These are phyloP conservation scores for Picochlorum costavermella DNA, from an alignment of 139 green algal genomes.

Conservation along the genomic window DNA sequence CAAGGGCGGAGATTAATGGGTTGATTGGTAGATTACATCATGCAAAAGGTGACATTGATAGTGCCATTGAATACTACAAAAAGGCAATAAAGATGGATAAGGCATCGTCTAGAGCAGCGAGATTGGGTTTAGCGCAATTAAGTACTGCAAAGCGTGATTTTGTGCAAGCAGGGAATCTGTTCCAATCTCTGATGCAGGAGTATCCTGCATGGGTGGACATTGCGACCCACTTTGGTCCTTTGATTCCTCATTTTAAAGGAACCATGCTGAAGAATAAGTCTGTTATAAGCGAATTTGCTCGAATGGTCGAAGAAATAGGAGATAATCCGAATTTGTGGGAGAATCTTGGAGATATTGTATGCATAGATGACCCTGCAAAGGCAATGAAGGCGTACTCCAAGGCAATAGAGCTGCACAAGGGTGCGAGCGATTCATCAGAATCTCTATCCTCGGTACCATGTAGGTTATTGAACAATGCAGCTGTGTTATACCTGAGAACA, in stretches of 20 bases:
- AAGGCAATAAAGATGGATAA: constrained; percentile 44
- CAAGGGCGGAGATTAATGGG: constrained; percentile 36
- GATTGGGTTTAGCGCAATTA: constrained; percentile 61
- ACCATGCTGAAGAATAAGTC: constrained; percentile 11
- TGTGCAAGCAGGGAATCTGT: constrained; percentile 52
- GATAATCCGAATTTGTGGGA: constrained; percentile 60
- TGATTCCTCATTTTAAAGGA: constrained; percentile 33
- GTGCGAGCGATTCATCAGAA: constrained; percentile 11
- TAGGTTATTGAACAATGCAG: constrained; percentile 79
- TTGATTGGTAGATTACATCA: constrained; percentile 48
- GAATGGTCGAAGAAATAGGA: constrained; percentile 29
- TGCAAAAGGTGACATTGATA: constrained; percentile 16
- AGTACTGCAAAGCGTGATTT: constrained; percentile 39
- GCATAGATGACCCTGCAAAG: constrained; percentile 41
- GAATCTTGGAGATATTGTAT: constrained; percentile 70
- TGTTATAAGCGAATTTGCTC: constrained; percentile 27
- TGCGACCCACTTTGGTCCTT: constrained; percentile 36
- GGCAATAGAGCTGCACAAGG: constrained; percentile 37
- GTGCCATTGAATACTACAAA: constrained; percentile 25
- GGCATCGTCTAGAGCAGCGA: constrained; percentile 22
- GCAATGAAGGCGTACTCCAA: constrained; percentile 49
- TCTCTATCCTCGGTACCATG: constrained; percentile 25
- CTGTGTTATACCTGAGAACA: constrained; percentile 53
- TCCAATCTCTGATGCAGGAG: constrained; percentile 54
- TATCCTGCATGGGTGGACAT: constrained; percentile 57